Evolutionary conservation across 768 basidiomycete genomes (phyloP), one percentile per base, ranked within the genome.

Genomic region (Tylopilus intermedius): DNA sequence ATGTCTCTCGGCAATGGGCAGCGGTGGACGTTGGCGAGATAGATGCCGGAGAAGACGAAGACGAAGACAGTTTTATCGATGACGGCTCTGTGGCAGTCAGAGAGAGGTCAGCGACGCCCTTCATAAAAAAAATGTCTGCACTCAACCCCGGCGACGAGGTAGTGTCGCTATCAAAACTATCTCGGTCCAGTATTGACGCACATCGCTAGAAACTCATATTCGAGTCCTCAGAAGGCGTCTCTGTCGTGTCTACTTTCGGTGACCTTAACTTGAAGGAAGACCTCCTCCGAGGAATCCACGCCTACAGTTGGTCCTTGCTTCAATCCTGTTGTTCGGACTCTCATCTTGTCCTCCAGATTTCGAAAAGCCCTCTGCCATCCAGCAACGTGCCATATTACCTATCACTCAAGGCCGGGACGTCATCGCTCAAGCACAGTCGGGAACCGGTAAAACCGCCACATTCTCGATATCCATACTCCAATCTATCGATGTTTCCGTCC

Each of bases 371-470:
- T 98, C 95, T 56, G 94, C 95, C 56, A 97, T 99, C 66, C 95
- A 99, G 75, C 93, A 96, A 74, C 88, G 94, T 59, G 95, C 95
- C 45, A 97, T 99, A 71, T 77, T 95, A 54, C 95, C 95, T 47
- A 95, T 99, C 67, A 90, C 84, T 45, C 88, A 91, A 76, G 91
- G 91, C 27, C 86, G 94, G 59, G 95, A 98, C 79, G 95, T 97
- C 55, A 97, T 99, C 69, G 95, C 95, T 33, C 95, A 97, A 76
- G 95, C 95, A 40, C 95, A 98, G 75, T 96, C 94, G 32, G 95
- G 95, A 69, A 97, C 95, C 35, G 95, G 95, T 80, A 99, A 98
- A 90, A 99, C 95, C 9, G 95, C 95, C 6, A 96, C 95, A 18
- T 97, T 97, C 75, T 94, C 94, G 61, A 96, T 99, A 69, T 90